Evolutionary conservation across 2,329 filamentous ascomycete genomes (phyloP).

Genomic region (Cladorrhinum sp.): DNA sequence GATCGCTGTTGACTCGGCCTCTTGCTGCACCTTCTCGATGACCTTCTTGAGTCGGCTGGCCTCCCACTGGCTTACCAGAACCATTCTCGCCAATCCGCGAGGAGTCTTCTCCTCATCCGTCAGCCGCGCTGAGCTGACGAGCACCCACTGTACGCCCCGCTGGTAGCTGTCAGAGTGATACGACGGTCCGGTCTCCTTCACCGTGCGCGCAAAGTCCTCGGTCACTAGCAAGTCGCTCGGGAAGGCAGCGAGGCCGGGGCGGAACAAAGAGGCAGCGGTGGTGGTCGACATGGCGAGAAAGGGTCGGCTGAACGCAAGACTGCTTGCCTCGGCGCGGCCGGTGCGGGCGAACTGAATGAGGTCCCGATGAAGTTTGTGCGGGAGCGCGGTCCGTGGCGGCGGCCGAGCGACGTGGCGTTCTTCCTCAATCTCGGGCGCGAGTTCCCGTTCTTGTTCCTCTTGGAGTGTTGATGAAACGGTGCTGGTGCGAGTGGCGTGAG

Average conservation of each 20-base stretch:
- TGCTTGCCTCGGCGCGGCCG: slow-evolving; percentile 32
- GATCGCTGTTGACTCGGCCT: too few relatives aligned
- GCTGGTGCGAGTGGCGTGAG: background rate
- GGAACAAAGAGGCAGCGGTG: slow-evolving; percentile 36
- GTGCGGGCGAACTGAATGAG: slow-evolving; percentile 40
- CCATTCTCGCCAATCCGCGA: slow-evolving; percentile 31
- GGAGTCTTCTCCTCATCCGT: background rate
- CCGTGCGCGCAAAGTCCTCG: slow-evolving; percentile 47
- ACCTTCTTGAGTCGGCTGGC: slow-evolving; percentile 47
- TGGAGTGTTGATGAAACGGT: slow-evolving; percentile 34
- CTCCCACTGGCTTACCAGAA: slow-evolving; percentile 61
- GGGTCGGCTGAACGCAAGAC: slow-evolving; percentile 40
- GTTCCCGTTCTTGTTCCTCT: slow-evolving; percentile 68
- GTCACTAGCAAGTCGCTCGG: slow-evolving; percentile 45
- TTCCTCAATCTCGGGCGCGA: slow-evolving; percentile 61
- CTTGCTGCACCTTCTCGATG: slow-evolving; percentile 31
- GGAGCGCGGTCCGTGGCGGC: slow-evolving; percentile 33
- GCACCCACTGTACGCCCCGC: slow-evolving; percentile 53
- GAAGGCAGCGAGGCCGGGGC: slow-evolving; percentile 32
- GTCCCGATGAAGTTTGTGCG: slow-evolving; percentile 43
- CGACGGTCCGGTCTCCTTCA: slow-evolving; percentile 25
- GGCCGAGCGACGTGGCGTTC: slow-evolving; percentile 56
- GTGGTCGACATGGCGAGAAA: slow-evolving; percentile 43
- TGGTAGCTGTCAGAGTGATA: slow-evolving; percentile 45
- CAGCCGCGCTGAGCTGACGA: slow-evolving; percentile 29